Conservation (phyloP, 495 filamentous ascomycete genomes). For the Cercophora newfieldiana region DNA sequence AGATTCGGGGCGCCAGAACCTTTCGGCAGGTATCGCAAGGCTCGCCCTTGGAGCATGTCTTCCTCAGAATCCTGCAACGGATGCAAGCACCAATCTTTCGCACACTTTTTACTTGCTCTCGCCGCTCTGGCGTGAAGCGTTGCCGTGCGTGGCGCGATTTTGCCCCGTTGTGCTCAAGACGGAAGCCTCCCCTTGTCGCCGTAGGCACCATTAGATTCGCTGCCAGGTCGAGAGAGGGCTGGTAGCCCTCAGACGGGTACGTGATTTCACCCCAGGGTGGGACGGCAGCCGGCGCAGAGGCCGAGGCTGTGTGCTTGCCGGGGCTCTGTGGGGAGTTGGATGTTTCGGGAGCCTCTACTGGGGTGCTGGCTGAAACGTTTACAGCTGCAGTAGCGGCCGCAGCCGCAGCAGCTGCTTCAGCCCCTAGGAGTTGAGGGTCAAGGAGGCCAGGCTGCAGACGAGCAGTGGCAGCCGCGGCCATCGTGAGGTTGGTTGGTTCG, state of each 20-base stretch:
- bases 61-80: slow-evolving; percentile 82
- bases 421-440: slow-evolving; percentile 48
- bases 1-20: slow-evolving; percentile 74
- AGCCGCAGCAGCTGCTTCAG: slow-evolving; percentile 35
- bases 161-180: slow-evolving; percentile 42
- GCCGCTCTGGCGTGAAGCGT: slow-evolving; percentile 64
- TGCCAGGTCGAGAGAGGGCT: slow-evolving; percentile 17
- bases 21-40: slow-evolving; percentile 80
- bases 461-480: slow-evolving; percentile 51
- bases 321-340: slow-evolving; percentile 5
- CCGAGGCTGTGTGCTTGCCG: slow-evolving; percentile 12
- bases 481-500: slow-evolving; percentile 40
- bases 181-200: slow-evolving; percentile 44
- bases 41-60: slow-evolving; percentile 78
- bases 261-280: slow-evolving; percentile 49
- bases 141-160: slow-evolving; percentile 54
- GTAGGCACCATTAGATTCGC: slow-evolving; percentile 20
- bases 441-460: slow-evolving; percentile 48
- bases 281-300: slow-evolving; percentile 21
- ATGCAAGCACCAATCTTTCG: slow-evolving; percentile 82
- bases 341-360: slow-evolving; percentile 18
- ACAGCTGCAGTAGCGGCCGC: slow-evolving; percentile 27
- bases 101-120: slow-evolving; percentile 78
- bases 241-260: slow-evolving; percentile 40
- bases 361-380: slow-evolving; percentile 15